Conservation (phyloP, 257 asterid species). For the Pogostemon cablin region DNA sequence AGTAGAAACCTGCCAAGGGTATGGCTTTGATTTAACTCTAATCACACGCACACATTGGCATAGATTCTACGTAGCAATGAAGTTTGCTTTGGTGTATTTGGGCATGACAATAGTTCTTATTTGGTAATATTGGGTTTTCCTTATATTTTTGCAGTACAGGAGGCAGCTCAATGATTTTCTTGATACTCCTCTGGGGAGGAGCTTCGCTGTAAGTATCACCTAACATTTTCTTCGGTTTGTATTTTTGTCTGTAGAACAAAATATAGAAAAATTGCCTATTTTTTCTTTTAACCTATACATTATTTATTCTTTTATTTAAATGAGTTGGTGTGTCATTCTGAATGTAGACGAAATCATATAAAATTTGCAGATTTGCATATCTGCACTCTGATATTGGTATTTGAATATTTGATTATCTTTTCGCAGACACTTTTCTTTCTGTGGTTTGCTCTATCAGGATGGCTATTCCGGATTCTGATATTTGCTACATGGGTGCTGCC, state of each 20-base stretch:
- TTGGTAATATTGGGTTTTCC: constrained; percentile 14
- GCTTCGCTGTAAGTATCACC: constrained; percentile 67
- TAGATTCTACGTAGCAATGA: constrained; percentile 14
- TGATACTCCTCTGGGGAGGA: constrained; percentile 84
- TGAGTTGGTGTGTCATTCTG: constrained; percentile 1
- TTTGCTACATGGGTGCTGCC: constrained; percentile 91
- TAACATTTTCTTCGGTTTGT: background rate
- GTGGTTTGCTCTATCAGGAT: constrained; percentile 98
- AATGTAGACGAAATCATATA: constrained; percentile 27
- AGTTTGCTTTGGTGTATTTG: constrained; percentile 18
- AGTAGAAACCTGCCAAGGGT: constrained; percentile 80
- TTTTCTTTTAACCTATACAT: constrained; percentile 4
- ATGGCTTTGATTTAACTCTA: background rate
- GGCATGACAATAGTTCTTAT: background rate
- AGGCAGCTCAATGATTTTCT: constrained; percentile 71
- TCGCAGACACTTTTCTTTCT: constrained; percentile 90
- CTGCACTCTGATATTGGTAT: constrained; percentile 25
- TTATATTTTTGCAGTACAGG: constrained; percentile 68
- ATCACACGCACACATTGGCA: background rate
- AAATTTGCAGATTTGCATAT: constrained; percentile 13
- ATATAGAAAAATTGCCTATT: background rate
- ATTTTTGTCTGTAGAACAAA: background rate
- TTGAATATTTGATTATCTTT: constrained; percentile 9
- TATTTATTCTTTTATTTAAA: constrained; percentile 10
- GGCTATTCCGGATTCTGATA: constrained; percentile 83